These are phyloP conservation scores for Colletotrichum karsti DNA, from an alignment of 2,329 filamentous ascomycete genomes.

Conservation along the genomic window DNA sequence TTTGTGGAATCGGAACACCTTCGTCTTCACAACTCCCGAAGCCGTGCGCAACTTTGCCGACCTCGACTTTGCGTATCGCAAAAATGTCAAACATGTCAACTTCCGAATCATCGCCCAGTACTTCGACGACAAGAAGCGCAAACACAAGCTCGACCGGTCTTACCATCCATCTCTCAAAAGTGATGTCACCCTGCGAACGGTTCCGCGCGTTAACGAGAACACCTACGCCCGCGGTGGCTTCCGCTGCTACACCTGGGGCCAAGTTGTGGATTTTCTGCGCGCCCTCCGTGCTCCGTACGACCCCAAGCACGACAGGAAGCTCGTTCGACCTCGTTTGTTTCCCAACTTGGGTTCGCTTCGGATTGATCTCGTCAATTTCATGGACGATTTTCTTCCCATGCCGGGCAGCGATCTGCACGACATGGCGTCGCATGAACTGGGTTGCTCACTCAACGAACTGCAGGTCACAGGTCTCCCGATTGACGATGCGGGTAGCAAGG, in stretches of 20 bases:
- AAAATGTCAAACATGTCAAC: conserved; percentile 53
- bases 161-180: conserved; percentile 54
- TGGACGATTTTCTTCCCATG: conserved; percentile 52
- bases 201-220: conserved; percentile 52
- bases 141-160: conserved; percentile 48
- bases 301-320: conserved; percentile 44
- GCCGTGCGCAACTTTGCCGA: conserved; percentile 59
- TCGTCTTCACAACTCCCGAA: conserved; percentile 62
- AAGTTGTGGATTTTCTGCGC: conserved; percentile 60
- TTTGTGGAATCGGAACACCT: conserved; percentile 61
- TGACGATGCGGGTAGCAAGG: conserved; percentile 57
- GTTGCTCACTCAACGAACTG: conserved; percentile 61
- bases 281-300: conserved; percentile 61
- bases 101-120: conserved; percentile 64
- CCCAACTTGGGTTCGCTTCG: conserved; percentile 57
- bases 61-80: conserved; percentile 50
- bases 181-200: conserved; percentile 50
- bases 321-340: conserved; percentile 49
- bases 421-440: conserved; percentile 61
- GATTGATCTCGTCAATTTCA: conserved; percentile 65
- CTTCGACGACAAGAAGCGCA: conserved; percentile 57
- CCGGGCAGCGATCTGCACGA: conserved; percentile 59
- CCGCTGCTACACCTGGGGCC: conserved; percentile 63
- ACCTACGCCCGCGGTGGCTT: conserved; percentile 60
- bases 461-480: conserved; percentile 60